A percentile compares a stretch with the other conserved stretches of the same genome.
phyloP scores from a whole-genome alignment of 306 rosid genomes.

The Quercus mongolica region DNA sequence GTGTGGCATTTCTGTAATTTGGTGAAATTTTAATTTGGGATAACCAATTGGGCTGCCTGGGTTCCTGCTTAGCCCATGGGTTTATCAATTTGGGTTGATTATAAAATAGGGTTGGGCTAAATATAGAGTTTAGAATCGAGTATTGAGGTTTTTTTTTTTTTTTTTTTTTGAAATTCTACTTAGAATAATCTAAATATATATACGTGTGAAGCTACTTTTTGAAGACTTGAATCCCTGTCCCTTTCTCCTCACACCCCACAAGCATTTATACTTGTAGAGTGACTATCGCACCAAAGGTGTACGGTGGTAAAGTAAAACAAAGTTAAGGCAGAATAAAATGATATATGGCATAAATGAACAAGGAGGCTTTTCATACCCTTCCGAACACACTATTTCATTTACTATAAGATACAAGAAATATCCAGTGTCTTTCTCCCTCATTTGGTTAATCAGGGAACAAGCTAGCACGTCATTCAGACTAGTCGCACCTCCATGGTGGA shows the following conservation, averaged over 20 bases:
- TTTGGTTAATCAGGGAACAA: not conserved
- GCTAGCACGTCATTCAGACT: not conserved
- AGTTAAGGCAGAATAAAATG: not conserved
- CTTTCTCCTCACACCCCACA: too few species aligned
- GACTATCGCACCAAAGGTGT: too few species aligned
- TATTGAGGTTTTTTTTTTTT: not conserved
- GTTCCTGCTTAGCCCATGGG: too few species aligned
- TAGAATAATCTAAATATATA: too few species aligned
- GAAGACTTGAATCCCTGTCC: rapidly evolving
- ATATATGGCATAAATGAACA: not conserved
- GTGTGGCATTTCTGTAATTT: too few species aligned
- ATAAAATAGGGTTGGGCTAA: too few species aligned
- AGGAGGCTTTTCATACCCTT: not conserved
- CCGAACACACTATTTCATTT: not conserved
- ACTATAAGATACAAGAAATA: not conserved
- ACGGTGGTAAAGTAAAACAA: not conserved
- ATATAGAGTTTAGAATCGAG: too few species aligned
- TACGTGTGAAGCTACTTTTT: rapidly evolving
- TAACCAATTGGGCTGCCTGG: too few species aligned
- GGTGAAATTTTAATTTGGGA: too few species aligned
- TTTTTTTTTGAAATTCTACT: too few species aligned
- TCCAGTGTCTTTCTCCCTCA: not conserved
- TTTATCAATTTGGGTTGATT: too few species aligned
- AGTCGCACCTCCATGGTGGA: not conserved
- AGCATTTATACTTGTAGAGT: too few species aligned